Conservation (phyloP, 2,329 filamentous ascomycete species). For the Scedosporium minutisporum region DNA sequence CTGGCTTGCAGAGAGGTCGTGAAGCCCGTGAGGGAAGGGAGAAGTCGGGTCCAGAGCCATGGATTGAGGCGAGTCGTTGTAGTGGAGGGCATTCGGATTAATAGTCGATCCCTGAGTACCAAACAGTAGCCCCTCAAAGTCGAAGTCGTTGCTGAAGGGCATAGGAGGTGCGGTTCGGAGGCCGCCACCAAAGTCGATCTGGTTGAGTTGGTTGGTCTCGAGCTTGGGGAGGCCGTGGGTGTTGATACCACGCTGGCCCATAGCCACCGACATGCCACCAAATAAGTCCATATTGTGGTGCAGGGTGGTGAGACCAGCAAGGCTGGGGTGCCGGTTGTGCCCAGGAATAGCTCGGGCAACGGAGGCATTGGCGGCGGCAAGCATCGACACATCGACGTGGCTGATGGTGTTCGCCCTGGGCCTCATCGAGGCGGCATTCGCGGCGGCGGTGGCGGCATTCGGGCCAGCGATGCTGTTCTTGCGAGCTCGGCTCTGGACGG, state of each 20-base stretch:
- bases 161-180: constrained; percentile 69
- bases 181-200: constrained; percentile 55
- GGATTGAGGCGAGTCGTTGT: constrained; percentile 65
- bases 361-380: constrained; percentile 49
- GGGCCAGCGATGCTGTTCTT: constrained; percentile 80
- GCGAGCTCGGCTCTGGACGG: constrained; percentile 63
- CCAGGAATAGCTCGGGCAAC: constrained; percentile 38
- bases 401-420: constrained; percentile 94
- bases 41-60: constrained; percentile 54
- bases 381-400: constrained; percentile 78
- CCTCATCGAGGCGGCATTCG: constrained; percentile 55
- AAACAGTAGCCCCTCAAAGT: constrained; percentile 63
- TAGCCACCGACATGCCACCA: constrained; percentile 59
- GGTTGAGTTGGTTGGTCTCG: constrained; percentile 63
- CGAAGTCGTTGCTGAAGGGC: constrained; percentile 56
- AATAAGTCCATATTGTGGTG: constrained; percentile 45
- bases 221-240: constrained; percentile 68
- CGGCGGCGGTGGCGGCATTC: constrained; percentile 35
- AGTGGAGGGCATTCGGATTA: constrained; percentile 70
- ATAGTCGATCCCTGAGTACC: constrained; percentile 53
- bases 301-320: constrained; percentile 56
- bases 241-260: constrained; percentile 54
- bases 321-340: constrained; percentile 66
- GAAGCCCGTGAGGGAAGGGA: constrained; percentile 47
- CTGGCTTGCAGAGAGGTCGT: constrained; percentile 47